phyloP scores from a whole-genome alignment of 2,329 filamentous ascomycete genomes.

The Colletotrichum tamarilloi region DNA sequence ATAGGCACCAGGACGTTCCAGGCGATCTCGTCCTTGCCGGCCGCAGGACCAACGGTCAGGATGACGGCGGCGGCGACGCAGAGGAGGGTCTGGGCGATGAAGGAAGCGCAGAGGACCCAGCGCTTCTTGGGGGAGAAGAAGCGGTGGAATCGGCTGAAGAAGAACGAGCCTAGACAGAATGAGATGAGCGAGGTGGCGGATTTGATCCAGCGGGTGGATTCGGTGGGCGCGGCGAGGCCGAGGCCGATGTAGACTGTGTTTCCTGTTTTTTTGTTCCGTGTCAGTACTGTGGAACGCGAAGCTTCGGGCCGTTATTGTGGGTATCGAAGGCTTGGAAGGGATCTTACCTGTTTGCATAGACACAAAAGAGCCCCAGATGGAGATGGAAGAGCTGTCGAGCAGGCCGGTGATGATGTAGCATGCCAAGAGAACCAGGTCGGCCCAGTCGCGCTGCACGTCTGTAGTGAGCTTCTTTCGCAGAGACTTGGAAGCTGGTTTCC shows the following conservation, averaged over 20 bases:
- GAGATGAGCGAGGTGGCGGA: slow-evolving; percentile 75
- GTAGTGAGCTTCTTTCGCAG: slow-evolving; percentile 47
- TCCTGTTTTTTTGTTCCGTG: slow-evolving; percentile 50
- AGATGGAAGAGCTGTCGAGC: slow-evolving; percentile 80
- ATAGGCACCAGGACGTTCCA: slow-evolving; percentile 76
- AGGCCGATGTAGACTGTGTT: slow-evolving; percentile 86
- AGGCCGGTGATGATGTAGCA: slow-evolving; percentile 84
- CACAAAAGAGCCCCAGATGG: slow-evolving; percentile 83
- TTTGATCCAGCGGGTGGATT: slow-evolving; percentile 74
- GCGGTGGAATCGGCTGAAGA: slow-evolving; percentile 77
- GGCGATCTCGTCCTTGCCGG: slow-evolving; percentile 54
- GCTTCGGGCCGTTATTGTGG: neutral
- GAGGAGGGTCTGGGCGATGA: slow-evolving; percentile 62
- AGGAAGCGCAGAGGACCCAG: slow-evolving; percentile 73
- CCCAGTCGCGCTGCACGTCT: slow-evolving; percentile 70
- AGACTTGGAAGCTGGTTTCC: slow-evolving; percentile 37
- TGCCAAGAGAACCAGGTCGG: slow-evolving; percentile 75
- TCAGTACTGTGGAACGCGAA: neutral
- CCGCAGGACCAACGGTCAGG: slow-evolving; percentile 52
- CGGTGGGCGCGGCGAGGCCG: slow-evolving; percentile 70
- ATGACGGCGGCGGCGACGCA: slow-evolving; percentile 60
- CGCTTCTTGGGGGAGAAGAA: slow-evolving; percentile 69
- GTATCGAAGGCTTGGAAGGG: neutral
- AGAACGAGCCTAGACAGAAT: slow-evolving; percentile 79
- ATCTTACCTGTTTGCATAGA: slow-evolving; percentile 82